These are phyloP conservation scores for Cucumis cinereus DNA, from an alignment of 306 rosid species.

Conservation along the genomic window DNA sequence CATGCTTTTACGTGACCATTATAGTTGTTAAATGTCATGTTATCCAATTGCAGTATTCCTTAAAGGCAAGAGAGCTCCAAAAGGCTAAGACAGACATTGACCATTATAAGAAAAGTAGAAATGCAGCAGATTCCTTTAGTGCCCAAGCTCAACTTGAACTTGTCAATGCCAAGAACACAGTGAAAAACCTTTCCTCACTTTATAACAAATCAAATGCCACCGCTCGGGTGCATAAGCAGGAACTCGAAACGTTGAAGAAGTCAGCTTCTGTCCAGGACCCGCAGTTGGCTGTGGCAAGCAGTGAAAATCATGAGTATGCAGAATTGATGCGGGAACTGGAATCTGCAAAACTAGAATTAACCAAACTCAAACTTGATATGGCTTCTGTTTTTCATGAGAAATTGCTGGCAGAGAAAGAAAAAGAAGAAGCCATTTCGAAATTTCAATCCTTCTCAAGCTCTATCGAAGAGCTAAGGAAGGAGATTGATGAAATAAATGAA, in stretches of 20 bases:
- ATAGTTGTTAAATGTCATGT: not conserved
- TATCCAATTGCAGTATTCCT: slow-evolving; percentile 24
- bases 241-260: slow-evolving; percentile 31
- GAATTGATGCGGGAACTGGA: slow-evolving; percentile 57
- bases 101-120: slow-evolving; percentile 31
- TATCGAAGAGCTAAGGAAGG: slow-evolving; percentile 37
- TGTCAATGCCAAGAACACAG: slow-evolving; percentile 28
- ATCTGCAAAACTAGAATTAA: slow-evolving; percentile 43
- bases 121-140: slow-evolving; percentile 35
- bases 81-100: slow-evolving; percentile 40
- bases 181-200: slow-evolving; percentile 28
- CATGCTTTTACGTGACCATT: too few species aligned
- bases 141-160: slow-evolving; percentile 52
- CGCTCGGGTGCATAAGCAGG: slow-evolving; percentile 16
- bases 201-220: slow-evolving; percentile 34
- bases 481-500: slow-evolving; percentile 60
- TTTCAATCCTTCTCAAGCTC: slow-evolving; percentile 20
- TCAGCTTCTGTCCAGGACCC: slow-evolving; percentile 9
- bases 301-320: slow-evolving; percentile 27
- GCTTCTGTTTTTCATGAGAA: slow-evolving; percentile 52
- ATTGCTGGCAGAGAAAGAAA: slow-evolving; percentile 32
- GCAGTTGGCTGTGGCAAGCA: slow-evolving; percentile 7
- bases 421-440: slow-evolving; percentile 27
- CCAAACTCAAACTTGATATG: slow-evolving; percentile 68
- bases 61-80: slow-evolving; percentile 52